A percentile compares a stretch with the other conserved stretches of the same genome.
Evolutionary conservation across 2,329 filamentous ascomycete species (phyloP).

Genomic region (Scedosporium dehoogii): DNA sequence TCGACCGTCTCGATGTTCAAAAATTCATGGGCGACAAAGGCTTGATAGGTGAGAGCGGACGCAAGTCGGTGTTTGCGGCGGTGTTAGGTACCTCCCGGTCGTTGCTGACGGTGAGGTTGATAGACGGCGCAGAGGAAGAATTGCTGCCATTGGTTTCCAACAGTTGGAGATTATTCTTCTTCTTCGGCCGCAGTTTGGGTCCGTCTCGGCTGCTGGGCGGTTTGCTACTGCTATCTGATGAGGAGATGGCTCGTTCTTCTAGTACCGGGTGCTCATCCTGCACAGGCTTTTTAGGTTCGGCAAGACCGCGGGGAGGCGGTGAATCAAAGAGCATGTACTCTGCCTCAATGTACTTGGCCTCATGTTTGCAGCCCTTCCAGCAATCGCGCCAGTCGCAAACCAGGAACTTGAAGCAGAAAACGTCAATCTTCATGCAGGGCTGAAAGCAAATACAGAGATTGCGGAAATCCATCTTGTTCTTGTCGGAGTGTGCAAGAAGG

Average conservation of each 20-base stretch:
- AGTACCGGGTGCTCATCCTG: constrained; percentile 9
- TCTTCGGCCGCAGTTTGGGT: constrained; percentile 14
- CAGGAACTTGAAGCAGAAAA: constrained; percentile 89
- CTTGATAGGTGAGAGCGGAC: constrained; percentile 55
- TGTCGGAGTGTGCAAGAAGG: constrained; percentile 80
- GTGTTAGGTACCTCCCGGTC: constrained; percentile 20
- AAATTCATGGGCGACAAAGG: constrained; percentile 54
- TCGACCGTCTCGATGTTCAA: constrained; percentile 15
- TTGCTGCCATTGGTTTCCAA: constrained; percentile 33
- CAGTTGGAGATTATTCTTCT: constrained; percentile 32
- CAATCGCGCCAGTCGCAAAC: constrained; percentile 94
- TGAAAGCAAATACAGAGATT: constrained; percentile 97
- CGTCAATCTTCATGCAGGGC: constrained; percentile 92
- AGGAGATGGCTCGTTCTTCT: constrained; percentile 30
- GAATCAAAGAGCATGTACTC: constrained; percentile 54
- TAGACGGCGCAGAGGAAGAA: constrained; percentile 33
- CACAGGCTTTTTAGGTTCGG: constrained; percentile 11
- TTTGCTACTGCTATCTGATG: constrained; percentile 50
- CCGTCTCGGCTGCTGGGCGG: background rate
- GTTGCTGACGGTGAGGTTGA: constrained; percentile 35
- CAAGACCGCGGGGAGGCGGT: constrained; percentile 41
- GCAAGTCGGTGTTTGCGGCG: constrained; percentile 27
- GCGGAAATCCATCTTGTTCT: constrained; percentile 97
- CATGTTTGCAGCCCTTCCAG: constrained; percentile 92
- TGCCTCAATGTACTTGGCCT: constrained; percentile 66